A percentile compares a stretch with the other conserved stretches of the same genome.
Conservation (phyloP, 345 rosid genomes). For the Moricandia arvensis region DNA sequence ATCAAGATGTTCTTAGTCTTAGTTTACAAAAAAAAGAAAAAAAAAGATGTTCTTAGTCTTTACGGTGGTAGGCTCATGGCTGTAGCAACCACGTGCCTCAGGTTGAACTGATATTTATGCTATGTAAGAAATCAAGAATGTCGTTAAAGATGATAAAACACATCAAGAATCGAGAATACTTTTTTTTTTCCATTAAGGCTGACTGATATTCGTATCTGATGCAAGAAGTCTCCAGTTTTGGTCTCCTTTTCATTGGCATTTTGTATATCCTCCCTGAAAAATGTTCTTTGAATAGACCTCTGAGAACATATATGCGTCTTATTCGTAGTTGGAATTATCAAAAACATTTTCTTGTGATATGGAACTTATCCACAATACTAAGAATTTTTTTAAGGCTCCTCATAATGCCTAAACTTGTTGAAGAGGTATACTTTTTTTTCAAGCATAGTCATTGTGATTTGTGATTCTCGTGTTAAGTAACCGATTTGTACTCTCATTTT, state of each 20-base stretch:
- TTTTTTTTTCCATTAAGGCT: conserved; percentile 25
- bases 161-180: conserved; percentile 21
- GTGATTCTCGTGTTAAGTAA: neutral
- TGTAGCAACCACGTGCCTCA: conserved; percentile 46
- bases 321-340: conserved; percentile 6
- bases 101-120: conserved; percentile 56
- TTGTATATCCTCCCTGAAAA: conserved; percentile 42
- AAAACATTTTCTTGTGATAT: conserved; percentile 7
- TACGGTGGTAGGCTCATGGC: conserved; percentile 38
- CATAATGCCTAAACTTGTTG: neutral
- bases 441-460: neutral
- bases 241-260: conserved; percentile 35
- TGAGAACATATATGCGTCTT: conserved; percentile 14
- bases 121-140: conserved; percentile 8
- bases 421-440: neutral
- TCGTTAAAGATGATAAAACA: conserved; percentile 20
- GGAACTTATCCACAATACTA: conserved; percentile 1
- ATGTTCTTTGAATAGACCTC: conserved; percentile 46
- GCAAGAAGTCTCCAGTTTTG: conserved; percentile 65
- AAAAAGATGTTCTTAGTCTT: no score
- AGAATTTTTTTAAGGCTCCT: neutral
- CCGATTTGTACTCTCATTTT: neutral
- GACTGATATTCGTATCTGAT: conserved; percentile 68
- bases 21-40: no score
- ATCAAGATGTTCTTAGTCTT: conserved; percentile 57